Conservation (phyloP, 208 protist genomes). For the Crithidia brevicula region DNA sequence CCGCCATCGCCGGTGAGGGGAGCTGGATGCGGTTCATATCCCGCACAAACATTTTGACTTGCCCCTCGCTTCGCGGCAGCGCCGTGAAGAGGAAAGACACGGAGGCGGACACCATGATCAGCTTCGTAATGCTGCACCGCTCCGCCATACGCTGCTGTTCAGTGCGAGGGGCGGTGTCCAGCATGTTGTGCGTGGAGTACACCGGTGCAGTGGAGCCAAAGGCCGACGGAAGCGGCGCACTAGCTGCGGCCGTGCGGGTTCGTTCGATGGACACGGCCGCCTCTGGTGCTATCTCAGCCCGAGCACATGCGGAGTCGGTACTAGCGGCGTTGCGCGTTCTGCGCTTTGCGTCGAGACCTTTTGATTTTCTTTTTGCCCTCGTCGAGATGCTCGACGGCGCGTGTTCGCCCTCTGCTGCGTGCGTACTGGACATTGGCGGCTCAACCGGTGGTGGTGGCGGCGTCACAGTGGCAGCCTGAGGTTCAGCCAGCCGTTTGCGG, state of each 20-base stretch:
- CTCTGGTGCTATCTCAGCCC: too few relatives aligned
- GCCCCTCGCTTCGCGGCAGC: slow-evolving; percentile 42
- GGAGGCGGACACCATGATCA: slow-evolving; percentile 83
- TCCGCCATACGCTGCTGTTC: slow-evolving; percentile 67
- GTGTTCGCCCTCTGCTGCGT: neutral
- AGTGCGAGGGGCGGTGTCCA: slow-evolving; percentile 26
- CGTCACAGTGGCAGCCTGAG: neutral
- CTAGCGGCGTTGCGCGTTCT: too few relatives aligned
- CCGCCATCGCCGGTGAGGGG: neutral
- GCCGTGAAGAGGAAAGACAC: slow-evolving; percentile 73
- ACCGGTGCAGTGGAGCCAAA: slow-evolving; percentile 22
- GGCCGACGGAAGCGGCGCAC: neutral
- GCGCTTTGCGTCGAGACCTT: too few relatives aligned
- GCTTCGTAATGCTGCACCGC: slow-evolving; percentile 79
- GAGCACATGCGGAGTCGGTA: too few relatives aligned
- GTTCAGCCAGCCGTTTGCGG: neutral
- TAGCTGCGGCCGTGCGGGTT: neutral
- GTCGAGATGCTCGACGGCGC: neutral
- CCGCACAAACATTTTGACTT: slow-evolving; percentile 60
- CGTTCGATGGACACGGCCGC: too few relatives aligned
- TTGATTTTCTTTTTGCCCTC: neutral
- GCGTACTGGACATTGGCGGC: neutral
- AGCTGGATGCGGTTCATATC: slow-evolving; percentile 53
- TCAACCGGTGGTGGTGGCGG: slow-evolving; percentile 13
- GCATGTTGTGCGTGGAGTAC: slow-evolving; percentile 38